Evolutionary conservation across 441 rosid species (phyloP).

Genomic region (Rhodomyrtus psidioides): DNA sequence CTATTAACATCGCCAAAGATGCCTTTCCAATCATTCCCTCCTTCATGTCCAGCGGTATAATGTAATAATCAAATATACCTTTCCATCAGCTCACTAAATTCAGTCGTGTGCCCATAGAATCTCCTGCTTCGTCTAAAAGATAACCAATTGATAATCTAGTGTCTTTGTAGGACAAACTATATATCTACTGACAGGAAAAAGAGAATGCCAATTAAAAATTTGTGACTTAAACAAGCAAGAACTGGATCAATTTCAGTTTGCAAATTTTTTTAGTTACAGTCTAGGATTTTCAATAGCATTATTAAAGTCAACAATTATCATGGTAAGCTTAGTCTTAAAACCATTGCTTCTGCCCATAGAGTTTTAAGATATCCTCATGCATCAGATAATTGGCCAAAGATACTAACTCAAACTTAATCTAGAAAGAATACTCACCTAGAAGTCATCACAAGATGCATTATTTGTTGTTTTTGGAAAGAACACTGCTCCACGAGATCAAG

Average conservation of each 20-base stretch:
- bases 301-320: neutral
- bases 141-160: neutral
- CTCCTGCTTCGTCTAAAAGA: neutral
- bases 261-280: neutral
- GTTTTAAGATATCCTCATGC: neutral
- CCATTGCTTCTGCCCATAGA: neutral
- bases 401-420: neutral
- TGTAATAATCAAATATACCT: neutral
- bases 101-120: neutral
- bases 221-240: neutral
- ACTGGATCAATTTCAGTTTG: neutral
- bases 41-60: neutral
- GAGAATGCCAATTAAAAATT: neutral
- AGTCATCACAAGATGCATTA: conserved; percentile 91
- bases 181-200: neutral
- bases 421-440: conserved; percentile 48
- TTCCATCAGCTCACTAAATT: neutral
- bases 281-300: neutral
- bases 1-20: neutral
- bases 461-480: conserved; percentile 95
- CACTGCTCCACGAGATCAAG: conserved; percentile 99
- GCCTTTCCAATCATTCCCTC: neutral
- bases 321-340: neutral
- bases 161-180: neutral
- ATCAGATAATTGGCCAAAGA: neutral